Percentiles rank a stretch among this genome's conserved stretches.
These are phyloP conservation scores for Zanthoxylum bungeanum DNA, from an alignment of 345 rosid species.

Conservation along the genomic window DNA sequence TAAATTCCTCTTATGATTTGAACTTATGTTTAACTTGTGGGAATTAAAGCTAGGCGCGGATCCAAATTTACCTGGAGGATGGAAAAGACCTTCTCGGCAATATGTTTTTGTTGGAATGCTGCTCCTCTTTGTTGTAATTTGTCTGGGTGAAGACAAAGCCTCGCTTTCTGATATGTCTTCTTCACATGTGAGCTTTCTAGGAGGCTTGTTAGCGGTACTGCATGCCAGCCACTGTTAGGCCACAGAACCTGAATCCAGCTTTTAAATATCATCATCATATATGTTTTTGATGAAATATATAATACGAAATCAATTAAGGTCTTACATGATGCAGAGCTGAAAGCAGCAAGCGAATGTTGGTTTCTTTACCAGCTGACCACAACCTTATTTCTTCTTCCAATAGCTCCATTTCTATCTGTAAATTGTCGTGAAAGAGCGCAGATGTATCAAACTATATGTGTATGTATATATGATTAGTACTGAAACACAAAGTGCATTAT, in stretches of 20 bases:
- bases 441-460: not conserved
- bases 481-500: not conserved
- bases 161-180: constrained; percentile 90
- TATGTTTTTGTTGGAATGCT: constrained; percentile 54
- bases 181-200: constrained; percentile 71
- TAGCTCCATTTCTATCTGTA: constrained; percentile 53
- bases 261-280: constrained; percentile 4
- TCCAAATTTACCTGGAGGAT: constrained; percentile 64
- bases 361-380: constrained; percentile 82
- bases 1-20: not conserved
- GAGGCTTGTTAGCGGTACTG: constrained; percentile 52
- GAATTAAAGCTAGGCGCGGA: not conserved
- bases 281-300: not conserved
- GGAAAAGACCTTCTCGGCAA: constrained; percentile 70
- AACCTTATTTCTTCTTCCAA: constrained; percentile 58
- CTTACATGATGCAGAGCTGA: constrained; percentile 76
- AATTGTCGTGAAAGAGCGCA: constrained; percentile 7
- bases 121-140: constrained; percentile 88
- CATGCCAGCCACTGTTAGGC: constrained; percentile 73
- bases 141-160: constrained; percentile 93
- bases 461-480: not conserved
- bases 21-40: not conserved
- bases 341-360: constrained; percentile 66
- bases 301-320: not conserved
- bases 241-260: constrained; percentile 58